Conservation (phyloP, 2,329 filamentous ascomycete species). For the Parastagonospora avenae region DNA sequence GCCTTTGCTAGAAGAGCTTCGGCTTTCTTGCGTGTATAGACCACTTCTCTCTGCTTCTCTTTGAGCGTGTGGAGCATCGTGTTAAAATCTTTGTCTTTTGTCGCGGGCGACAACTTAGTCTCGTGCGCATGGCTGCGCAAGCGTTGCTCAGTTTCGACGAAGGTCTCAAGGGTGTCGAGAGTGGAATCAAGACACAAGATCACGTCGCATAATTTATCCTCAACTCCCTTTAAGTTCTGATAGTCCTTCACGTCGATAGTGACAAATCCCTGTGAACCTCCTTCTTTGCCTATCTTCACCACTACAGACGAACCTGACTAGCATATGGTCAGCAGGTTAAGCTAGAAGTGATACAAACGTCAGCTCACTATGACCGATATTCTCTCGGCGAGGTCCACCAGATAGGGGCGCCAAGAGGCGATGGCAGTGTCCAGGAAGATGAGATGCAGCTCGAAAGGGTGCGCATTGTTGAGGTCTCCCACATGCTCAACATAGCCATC, state of each 20-base stretch:
- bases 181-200: slow-evolving; percentile 27
- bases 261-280: slow-evolving; percentile 10
- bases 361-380: neutral
- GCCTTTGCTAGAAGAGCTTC: neutral
- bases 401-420: slow-evolving; percentile 21
- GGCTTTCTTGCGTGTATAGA: neutral
- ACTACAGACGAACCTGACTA: too few species aligned
- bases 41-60: neutral
- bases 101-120: too few species aligned
- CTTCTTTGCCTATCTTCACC: slow-evolving; percentile 18
- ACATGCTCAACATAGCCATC: slow-evolving; percentile 4
- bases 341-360: too few species aligned
- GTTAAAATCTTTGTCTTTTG: too few species aligned
- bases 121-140: slow-evolving; percentile 6
- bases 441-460: slow-evolving; percentile 30
- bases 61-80: neutral
- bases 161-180: slow-evolving; percentile 22
- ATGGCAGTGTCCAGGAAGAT: slow-evolving; percentile 27
- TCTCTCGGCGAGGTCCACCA: too few species aligned
- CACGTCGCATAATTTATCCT: slow-evolving; percentile 25
- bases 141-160: too few species aligned
- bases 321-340: too few species aligned
- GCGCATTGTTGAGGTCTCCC: slow-evolving; percentile 2
- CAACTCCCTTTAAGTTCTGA: slow-evolving; percentile 24
- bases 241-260: slow-evolving; percentile 22